Percentiles rank a stretch among this genome's conserved stretches.
Evolutionary conservation across 495 filamentous ascomycete species (phyloP).

Genomic region (Bombardia bombarda): DNA sequence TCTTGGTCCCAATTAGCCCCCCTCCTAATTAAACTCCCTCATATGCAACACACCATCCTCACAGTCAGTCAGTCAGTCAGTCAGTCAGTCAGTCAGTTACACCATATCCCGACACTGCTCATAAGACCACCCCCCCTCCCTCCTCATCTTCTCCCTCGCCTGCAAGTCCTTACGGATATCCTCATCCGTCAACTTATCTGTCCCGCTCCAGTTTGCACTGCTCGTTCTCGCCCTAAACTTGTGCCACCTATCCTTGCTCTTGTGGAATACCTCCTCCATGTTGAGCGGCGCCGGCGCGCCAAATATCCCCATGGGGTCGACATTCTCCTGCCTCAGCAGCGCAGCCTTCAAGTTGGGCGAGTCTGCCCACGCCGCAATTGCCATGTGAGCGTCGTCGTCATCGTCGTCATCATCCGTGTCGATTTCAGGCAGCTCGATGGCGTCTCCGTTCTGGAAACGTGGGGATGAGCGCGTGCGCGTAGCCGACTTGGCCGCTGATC

Average conservation of each 20-base stretch:
- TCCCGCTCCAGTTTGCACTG: constrained; percentile 84
- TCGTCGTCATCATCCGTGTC: constrained; percentile 79
- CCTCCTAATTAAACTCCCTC: too few relatives aligned
- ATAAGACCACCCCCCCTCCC: constrained; percentile 83
- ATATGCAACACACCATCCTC: too few relatives aligned
- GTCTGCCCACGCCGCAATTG: constrained; percentile 73
- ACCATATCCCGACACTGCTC: constrained; percentile 36
- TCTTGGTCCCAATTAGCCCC: background rate
- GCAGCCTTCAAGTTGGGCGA: constrained; percentile 65
- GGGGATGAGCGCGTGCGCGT: constrained; percentile 74
- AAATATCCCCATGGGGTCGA: constrained; percentile 83
- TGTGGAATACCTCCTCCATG: constrained; percentile 91
- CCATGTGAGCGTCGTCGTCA: constrained; percentile 48
- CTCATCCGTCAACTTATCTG: constrained; percentile 85
- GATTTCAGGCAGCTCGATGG: constrained; percentile 81
- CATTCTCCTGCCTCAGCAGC: constrained; percentile 66
- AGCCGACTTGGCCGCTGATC: constrained; percentile 42
- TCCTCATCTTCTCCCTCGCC: constrained; percentile 68
- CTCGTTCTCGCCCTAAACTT: constrained; percentile 82
- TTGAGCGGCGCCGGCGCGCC: constrained; percentile 76
- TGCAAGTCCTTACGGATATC: constrained; percentile 74
- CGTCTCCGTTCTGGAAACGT: constrained; percentile 70
- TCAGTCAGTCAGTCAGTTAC: background rate
- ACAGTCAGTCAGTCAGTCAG: background rate
- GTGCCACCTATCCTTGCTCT: constrained; percentile 69